Base-by-base conservation (phyloP, 768 basidiomycete species). In the Boletus subparvulus region DNA sequence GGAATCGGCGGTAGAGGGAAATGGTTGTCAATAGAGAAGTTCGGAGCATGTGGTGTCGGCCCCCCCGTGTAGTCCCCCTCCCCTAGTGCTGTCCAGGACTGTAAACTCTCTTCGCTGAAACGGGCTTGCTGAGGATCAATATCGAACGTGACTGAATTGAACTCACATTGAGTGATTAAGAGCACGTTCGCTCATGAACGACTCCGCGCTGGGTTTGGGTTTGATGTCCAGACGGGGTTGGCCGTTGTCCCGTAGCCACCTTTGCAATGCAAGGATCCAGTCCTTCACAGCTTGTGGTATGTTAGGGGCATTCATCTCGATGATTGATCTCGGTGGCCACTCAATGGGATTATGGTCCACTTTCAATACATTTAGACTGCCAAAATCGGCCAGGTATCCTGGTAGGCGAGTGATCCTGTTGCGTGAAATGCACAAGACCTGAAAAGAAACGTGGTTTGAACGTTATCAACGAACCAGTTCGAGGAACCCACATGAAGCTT, bases 271-370 rank as follows among this genome's bases (percentile, higher is more conserved):
- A 39, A 74, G 74, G 50, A 96, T 84, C 88, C 92, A 94, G 42
- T 84, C 80, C 67, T 81, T 82, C 78, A 86, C 83, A 17, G 76
- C 76, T 48, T 83, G 78, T 33, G 76, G 71, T 55, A 80, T 78
- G 46, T 80, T 75, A 17, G 69, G 76, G 43, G 69, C 73, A 12
- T 74, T 68, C 17, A 69, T 65, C 43, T 81, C 80, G 68, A 87
- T 67, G 14, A 88, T 74, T 47, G 75, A 55, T 58, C 76, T 80
- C 8, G 92, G 89, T 0, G 96, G 96, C 93, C 94, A 98, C 71
- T 94, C 89, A 39, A 97, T 81, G 4, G 95, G 95, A 67, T 99
- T 98, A 60, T 88, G 85, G 61, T 96, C 94, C 10, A 91, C 76
- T 71, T 92, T 92, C 63, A 98, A 78, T 33, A 97, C 81, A 46